Conservation (phyloP, 345 rosid genomes). For the Citrus medica region DNA sequence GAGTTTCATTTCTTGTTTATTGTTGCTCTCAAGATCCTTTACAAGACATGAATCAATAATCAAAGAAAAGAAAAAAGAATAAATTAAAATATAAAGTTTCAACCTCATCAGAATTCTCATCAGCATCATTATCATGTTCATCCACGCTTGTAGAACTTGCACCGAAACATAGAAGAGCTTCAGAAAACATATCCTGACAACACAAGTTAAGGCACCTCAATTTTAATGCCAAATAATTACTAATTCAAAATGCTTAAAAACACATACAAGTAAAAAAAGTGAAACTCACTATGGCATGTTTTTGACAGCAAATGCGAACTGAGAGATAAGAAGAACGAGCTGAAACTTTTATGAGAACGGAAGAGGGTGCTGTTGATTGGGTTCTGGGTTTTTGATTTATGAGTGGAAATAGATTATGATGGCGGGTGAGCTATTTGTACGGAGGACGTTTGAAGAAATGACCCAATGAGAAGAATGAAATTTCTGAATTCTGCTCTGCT, state of each 20-base stretch:
- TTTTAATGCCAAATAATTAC: too few species aligned
- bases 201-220: not conserved
- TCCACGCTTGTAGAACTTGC: slow-evolving; percentile 67
- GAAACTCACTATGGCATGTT: slow-evolving; percentile 43
- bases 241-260: not conserved
- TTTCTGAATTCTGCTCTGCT: slow-evolving; percentile 20
- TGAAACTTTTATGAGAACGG: slow-evolving; percentile 13
- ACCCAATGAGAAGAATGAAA: slow-evolving; percentile 39
- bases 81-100: not conserved
- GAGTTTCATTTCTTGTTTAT: not conserved
- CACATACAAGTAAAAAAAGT: not conserved
- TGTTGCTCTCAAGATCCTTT: not conserved
- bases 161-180: slow-evolving; percentile 78
- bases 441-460: slow-evolving; percentile 65
- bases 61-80: not conserved
- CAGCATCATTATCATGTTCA: slow-evolving; percentile 42
- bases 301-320: slow-evolving; percentile 65
- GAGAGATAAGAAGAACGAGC: slow-evolving; percentile 43
- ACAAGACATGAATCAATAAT: not conserved
- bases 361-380: slow-evolving; percentile 10
- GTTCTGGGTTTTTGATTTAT: not conserved
- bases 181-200: slow-evolving; percentile 69
- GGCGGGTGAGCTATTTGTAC: slow-evolving; percentile 27
- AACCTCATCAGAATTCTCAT: slow-evolving; percentile 56
- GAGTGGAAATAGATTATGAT: slow-evolving; percentile 10